Percentiles rank a stretch among this genome's conserved stretches.
These are phyloP conservation scores for Pyronema domesticum DNA, from an alignment of 495 filamentous ascomycete species.

Conservation along the genomic window DNA sequence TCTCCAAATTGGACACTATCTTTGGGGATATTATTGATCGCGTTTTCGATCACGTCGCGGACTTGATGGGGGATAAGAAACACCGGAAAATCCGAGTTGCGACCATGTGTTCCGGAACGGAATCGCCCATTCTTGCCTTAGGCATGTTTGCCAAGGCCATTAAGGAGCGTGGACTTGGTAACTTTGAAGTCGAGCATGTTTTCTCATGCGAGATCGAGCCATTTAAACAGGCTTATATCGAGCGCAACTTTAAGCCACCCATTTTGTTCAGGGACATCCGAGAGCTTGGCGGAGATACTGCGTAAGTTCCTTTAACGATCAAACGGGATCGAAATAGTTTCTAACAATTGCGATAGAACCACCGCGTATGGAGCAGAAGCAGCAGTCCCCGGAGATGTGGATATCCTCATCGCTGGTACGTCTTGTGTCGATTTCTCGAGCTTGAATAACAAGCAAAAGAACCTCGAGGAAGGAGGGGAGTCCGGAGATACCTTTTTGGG, in stretches of 20 bases:
- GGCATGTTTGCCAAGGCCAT: slow-evolving; percentile 32
- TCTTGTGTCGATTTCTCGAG: slow-evolving; percentile 60
- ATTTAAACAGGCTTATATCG: slow-evolving; percentile 61
- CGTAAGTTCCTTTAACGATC: slow-evolving; percentile 33
- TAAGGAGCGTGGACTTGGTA: slow-evolving; percentile 9
- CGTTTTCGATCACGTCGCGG: slow-evolving; percentile 3
- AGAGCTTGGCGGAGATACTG: slow-evolving; percentile 36
- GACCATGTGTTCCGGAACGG: slow-evolving; percentile 72
- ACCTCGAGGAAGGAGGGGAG: slow-evolving; percentile 39
- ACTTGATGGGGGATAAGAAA: slow-evolving; percentile 27
- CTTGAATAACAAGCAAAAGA: slow-evolving; percentile 33
- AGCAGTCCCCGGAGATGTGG: slow-evolving; percentile 40
- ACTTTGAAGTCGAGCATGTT: slow-evolving; percentile 39
- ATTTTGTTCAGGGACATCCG: slow-evolving; percentile 53
- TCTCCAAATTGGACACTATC: slow-evolving; percentile 26
- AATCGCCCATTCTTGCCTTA: slow-evolving; percentile 55
- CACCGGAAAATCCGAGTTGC: slow-evolving; percentile 39
- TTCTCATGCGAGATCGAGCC: slow-evolving; percentile 68
- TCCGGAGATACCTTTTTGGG: slow-evolving; percentile 53
- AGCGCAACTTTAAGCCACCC: slow-evolving; percentile 47
- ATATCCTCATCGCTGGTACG: slow-evolving; percentile 58
- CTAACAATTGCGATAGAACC: slow-evolving; percentile 29
- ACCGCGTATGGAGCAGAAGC: slow-evolving; percentile 51
- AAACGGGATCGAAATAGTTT: slow-evolving; percentile 6
- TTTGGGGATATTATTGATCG: slow-evolving; percentile 22